Evolutionary conservation across 2,329 filamentous ascomycete species (phyloP).

Genomic region (Aspergillus puulaauensis): DNA sequence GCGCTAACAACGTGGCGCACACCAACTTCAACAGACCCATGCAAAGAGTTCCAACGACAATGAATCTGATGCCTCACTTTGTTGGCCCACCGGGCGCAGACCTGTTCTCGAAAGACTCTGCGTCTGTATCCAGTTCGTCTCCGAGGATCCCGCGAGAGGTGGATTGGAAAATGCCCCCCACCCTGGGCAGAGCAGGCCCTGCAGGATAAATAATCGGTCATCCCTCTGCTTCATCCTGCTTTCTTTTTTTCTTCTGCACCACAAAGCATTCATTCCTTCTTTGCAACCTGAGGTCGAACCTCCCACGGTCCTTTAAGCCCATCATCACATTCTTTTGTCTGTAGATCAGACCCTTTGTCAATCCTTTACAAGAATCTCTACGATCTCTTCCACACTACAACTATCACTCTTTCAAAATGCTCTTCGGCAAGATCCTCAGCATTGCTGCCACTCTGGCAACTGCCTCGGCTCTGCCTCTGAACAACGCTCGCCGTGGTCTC

Average conservation of each 20-base stretch:
- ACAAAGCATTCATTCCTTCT: constrained; percentile 5
- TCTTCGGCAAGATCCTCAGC: constrained; percentile 10
- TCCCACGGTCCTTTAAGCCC: constrained; percentile 7
- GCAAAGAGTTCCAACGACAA: neutral
- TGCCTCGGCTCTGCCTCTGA: constrained; percentile 2
- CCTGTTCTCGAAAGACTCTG: neutral
- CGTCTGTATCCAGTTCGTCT: neutral
- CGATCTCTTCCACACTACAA: neutral
- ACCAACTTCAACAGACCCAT: neutral
- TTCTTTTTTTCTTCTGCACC: neutral
- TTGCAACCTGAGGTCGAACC: constrained; percentile 9
- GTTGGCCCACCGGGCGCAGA: neutral
- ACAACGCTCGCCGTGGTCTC: constrained; percentile 1
- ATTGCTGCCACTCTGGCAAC: constrained; percentile 5
- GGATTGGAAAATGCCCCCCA: neutral
- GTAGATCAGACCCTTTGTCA: constrained; percentile 9
- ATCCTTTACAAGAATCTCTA: constrained; percentile 4
- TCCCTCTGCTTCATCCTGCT: neutral
- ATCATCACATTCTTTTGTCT: constrained; percentile 7
- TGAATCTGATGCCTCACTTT: constrained; percentile 7
- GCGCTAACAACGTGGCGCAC: constrained; percentile 4
- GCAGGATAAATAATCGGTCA: constrained; percentile 4
- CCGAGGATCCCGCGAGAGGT: neutral
- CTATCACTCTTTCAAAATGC: constrained; percentile 5
- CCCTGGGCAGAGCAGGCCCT: neutral